Conservation (phyloP, 73 alveolate species). For the Breviolum minutum region DNA sequence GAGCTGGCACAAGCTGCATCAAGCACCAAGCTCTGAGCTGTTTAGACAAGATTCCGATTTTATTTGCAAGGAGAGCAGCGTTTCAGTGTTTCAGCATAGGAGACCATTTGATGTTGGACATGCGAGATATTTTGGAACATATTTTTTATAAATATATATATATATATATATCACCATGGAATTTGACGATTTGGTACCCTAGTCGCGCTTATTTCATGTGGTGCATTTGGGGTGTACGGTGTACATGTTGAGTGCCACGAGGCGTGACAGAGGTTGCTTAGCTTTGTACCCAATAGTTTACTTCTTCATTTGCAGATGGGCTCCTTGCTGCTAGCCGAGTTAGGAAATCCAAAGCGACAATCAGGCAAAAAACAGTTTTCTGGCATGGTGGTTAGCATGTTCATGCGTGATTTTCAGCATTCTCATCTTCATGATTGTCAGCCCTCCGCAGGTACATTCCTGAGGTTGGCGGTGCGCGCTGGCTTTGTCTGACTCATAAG, state of each 20-base stretch:
- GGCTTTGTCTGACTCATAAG: constrained; percentile 1
- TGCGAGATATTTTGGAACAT: too few relatives aligned
- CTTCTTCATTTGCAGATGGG: too few relatives aligned
- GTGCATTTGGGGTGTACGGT: too few relatives aligned
- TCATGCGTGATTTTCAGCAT: not conserved
- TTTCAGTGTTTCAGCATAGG: not conserved
- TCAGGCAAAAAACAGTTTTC: not conserved
- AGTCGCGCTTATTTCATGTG: too few relatives aligned
- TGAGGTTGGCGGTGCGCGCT: constrained; percentile 54
- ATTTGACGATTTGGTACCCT: too few relatives aligned
- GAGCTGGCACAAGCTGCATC: too few relatives aligned
- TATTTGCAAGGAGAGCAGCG: too few relatives aligned
- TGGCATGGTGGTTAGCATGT: not conserved
- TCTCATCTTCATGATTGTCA: not conserved
- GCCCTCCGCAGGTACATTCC: not conserved
- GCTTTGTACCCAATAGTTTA: too few relatives aligned
- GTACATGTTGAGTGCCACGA: too few relatives aligned
- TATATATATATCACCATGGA: too few relatives aligned
- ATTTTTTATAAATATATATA: too few relatives aligned
- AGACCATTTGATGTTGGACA: not conserved
- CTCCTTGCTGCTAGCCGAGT: constrained; percentile 24
- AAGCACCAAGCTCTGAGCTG: constrained; percentile 18
- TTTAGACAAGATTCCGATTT: not conserved
- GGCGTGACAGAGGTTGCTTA: too few relatives aligned
- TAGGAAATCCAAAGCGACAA: not conserved